Conservation (phyloP, 2,329 filamentous ascomycete genomes). For the Tolypocladium paradoxum region DNA sequence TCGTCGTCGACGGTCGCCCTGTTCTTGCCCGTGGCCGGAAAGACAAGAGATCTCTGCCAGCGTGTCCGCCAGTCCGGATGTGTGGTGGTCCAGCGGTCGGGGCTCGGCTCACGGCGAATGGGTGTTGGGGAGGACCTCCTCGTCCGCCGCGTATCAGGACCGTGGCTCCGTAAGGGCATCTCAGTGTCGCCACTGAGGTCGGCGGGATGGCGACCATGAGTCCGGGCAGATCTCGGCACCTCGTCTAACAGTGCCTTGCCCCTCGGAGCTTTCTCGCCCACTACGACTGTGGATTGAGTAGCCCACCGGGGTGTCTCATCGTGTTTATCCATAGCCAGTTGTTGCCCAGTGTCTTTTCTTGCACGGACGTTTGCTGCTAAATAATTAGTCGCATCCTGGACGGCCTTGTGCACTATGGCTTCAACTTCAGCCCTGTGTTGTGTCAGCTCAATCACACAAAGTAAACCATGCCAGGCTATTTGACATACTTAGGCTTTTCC, state of each 20-base stretch:
- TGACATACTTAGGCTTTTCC: conserved; percentile 8
- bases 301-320: background rate
- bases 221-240: conserved; percentile 1
- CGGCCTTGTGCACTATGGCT: conserved; percentile 1
- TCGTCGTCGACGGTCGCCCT: conserved; percentile 56
- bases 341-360: background rate
- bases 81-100: conserved; percentile 35
- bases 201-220: background rate
- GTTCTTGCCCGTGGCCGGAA: conserved; percentile 45
- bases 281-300: background rate
- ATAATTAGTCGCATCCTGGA: conserved; percentile 1
- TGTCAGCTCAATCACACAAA: background rate
- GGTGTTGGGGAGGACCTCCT: conserved; percentile 10
- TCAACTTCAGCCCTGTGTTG: background rate
- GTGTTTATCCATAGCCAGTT: background rate
- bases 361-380: background rate
- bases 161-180: background rate
- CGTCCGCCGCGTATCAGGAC: conserved; percentile 13
- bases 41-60: conserved; percentile 52
- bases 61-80: conserved; percentile 39
- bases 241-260: background rate
- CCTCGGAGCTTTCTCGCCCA: background rate
- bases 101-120: conserved; percentile 6
- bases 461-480: background rate
- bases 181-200: background rate